A percentile compares a stretch with the other conserved stretches of the same genome.
Evolutionary conservation across 768 basidiomycete species (phyloP).

Genomic region (Pleurotus salmoneostramineus): DNA sequence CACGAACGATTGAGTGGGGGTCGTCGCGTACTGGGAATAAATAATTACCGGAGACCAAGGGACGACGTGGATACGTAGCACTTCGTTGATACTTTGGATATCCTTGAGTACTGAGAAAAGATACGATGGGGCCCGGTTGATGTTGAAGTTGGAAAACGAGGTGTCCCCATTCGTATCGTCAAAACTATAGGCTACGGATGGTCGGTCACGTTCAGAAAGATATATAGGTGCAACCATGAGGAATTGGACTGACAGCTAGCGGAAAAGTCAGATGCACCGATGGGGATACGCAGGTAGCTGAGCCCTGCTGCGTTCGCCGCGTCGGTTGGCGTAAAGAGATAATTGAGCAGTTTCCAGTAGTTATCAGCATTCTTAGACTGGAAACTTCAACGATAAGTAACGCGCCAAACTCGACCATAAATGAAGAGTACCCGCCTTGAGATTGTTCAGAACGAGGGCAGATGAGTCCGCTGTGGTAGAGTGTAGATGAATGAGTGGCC

Average conservation of each 20-base stretch:
- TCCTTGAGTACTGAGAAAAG: slow-evolving; percentile 62
- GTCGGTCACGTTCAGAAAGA: neutral
- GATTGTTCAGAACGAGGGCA: slow-evolving; percentile 51
- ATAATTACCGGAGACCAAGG: slow-evolving; percentile 73
- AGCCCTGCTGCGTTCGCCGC: slow-evolving; percentile 61
- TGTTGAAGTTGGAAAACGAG: slow-evolving; percentile 52
- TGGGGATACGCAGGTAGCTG: slow-evolving; percentile 63
- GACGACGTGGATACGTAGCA: slow-evolving; percentile 50
- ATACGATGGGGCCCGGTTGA: slow-evolving; percentile 55
- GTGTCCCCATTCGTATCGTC: slow-evolving; percentile 64
- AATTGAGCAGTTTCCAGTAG: slow-evolving; percentile 55
- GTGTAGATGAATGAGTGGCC: neutral
- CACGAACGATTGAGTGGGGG: neutral
- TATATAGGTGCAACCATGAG: neutral
- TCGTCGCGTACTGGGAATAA: neutral
- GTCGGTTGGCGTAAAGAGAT: slow-evolving; percentile 62
- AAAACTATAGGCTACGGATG: slow-evolving; percentile 51
- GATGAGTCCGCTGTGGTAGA: slow-evolving; percentile 61
- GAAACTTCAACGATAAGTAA: neutral
- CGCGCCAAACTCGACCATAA: neutral
- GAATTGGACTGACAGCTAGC: slow-evolving; percentile 34
- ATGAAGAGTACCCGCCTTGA: slow-evolving; percentile 47
- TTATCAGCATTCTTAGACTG: slow-evolving; percentile 48
- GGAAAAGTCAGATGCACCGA: slow-evolving; percentile 77
- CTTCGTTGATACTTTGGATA: slow-evolving; percentile 52